Conservation (phyloP, 805 yeast species). For the Grigorovia yakushimaensis region DNA sequence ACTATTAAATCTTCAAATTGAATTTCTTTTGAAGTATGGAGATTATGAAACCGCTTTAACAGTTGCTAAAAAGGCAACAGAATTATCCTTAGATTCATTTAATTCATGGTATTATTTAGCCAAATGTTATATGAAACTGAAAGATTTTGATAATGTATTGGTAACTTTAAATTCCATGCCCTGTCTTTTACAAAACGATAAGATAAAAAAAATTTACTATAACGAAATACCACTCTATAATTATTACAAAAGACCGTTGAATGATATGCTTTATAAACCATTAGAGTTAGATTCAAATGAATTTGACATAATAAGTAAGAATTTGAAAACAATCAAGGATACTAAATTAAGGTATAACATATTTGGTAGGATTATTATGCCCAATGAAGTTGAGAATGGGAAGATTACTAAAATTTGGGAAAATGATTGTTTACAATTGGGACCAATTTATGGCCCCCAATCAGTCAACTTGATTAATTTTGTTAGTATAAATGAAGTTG, state of each 20-base stretch:
- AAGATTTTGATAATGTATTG: conserved; percentile 19
- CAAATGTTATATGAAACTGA: conserved; percentile 17
- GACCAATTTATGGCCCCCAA: conserved; percentile 28
- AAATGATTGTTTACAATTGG: conserved; percentile 17
- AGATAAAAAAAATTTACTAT: conserved; percentile 13
- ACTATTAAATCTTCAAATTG: conserved; percentile 20
- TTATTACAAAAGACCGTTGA: conserved; percentile 23
- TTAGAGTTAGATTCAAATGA: conserved; percentile 18
- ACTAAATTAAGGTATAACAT: conserved; percentile 15
- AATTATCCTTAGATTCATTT: conserved; percentile 24
- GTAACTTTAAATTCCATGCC: conserved; percentile 28
- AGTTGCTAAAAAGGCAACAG: conserved; percentile 19
- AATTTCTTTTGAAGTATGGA: conserved; percentile 16
- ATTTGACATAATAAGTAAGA: conserved; percentile 14
- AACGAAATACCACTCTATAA: conserved; percentile 8
- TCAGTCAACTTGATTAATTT: conserved; percentile 22
- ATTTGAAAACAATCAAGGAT: conserved; percentile 19
- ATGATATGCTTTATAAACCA: conserved; percentile 5
- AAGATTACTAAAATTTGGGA: conserved; percentile 19
- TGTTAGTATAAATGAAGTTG: conserved; percentile 23
- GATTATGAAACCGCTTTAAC: conserved; percentile 21
- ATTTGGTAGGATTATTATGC: conserved; percentile 27
- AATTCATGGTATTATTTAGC: conserved; percentile 25
- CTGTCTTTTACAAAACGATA: conserved; percentile 17
- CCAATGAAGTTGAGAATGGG: conserved; percentile 19